These are phyloP conservation scores for Angophora floribunda DNA, from an alignment of 345 rosid species.

Conservation along the genomic window DNA sequence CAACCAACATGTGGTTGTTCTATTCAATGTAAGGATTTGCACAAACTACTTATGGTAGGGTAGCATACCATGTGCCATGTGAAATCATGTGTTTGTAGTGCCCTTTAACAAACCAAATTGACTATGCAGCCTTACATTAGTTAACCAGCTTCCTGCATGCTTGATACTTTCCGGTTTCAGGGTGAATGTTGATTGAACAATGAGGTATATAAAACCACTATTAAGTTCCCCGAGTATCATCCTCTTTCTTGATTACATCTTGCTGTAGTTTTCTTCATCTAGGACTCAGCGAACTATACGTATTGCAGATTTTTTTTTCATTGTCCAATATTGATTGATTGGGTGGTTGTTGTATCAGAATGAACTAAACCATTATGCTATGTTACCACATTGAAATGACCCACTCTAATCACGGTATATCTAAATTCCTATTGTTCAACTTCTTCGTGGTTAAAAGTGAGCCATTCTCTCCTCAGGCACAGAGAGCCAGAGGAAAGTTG, in stretches of 20 bases:
- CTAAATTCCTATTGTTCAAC: background rate
- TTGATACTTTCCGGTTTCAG: background rate
- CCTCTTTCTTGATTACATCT: background rate
- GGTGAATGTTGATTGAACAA: background rate
- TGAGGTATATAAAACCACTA: background rate
- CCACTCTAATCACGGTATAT: background rate
- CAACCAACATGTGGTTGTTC: background rate
- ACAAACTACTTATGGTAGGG: background rate
- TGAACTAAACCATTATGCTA: background rate
- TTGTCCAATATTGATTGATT: background rate
- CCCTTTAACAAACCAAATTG: background rate
- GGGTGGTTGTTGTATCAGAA: background rate
- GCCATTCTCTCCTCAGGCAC: constrained; percentile 37
- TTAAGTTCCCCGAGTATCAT: background rate
- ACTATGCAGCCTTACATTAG: background rate
- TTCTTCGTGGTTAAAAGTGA: background rate
- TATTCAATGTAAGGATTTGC: background rate
- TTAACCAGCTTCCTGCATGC: background rate
- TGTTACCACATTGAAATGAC: background rate
- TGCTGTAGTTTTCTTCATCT: background rate
- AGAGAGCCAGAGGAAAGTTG: constrained; percentile 67
- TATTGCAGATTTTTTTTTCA: background rate
- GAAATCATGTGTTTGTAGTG: background rate
- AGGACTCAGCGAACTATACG: background rate
- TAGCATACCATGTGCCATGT: background rate